phyloP scores from a whole-genome alignment of 2,329 filamentous ascomycete species.

The Falciphora oryzae region DNA sequence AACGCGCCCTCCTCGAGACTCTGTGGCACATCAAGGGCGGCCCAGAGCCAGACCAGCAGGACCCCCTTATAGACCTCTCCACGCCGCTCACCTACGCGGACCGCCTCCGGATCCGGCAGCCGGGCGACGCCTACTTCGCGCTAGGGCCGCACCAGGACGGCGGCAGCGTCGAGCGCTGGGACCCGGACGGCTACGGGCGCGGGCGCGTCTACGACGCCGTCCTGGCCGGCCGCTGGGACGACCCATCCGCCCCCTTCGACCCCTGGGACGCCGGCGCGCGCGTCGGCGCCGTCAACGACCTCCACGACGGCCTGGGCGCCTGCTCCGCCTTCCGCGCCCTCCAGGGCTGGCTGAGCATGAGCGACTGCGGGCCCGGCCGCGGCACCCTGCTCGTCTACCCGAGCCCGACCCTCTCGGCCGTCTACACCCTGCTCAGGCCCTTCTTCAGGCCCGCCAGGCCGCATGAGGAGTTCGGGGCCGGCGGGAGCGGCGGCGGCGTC shows the following conservation, averaged over 20 bases:
- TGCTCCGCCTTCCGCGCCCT: constrained; percentile 84
- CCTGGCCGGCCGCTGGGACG: constrained; percentile 70
- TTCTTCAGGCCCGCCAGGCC: constrained; percentile 62
- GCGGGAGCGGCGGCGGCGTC: background rate
- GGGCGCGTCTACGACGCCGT: constrained; percentile 68
- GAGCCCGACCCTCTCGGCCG: constrained; percentile 65
- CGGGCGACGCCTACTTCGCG: constrained; percentile 64
- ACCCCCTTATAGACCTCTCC: constrained; percentile 9
- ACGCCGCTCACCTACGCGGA: constrained; percentile 66
- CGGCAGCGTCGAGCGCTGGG: constrained; percentile 71
- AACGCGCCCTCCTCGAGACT: constrained; percentile 53
- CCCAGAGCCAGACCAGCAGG: constrained; percentile 18
- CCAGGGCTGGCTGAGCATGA: constrained; percentile 85
- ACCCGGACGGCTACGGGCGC: constrained; percentile 59
- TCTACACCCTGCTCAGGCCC: constrained; percentile 75
- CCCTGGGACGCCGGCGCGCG: constrained; percentile 72
- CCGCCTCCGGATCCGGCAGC: constrained; percentile 63
- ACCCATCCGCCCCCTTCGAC: constrained; percentile 50
- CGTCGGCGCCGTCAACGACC: constrained; percentile 61
- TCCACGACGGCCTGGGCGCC: constrained; percentile 75
- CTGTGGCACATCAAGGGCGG: constrained; percentile 54
- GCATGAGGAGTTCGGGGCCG: constrained; percentile 16
- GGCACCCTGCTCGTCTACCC: constrained; percentile 82
- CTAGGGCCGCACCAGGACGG: constrained; percentile 70
- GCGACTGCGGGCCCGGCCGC: constrained; percentile 62